Conservation (phyloP, 2,329 filamentous ascomycete genomes). For the Polytolypa hystricis region DNA sequence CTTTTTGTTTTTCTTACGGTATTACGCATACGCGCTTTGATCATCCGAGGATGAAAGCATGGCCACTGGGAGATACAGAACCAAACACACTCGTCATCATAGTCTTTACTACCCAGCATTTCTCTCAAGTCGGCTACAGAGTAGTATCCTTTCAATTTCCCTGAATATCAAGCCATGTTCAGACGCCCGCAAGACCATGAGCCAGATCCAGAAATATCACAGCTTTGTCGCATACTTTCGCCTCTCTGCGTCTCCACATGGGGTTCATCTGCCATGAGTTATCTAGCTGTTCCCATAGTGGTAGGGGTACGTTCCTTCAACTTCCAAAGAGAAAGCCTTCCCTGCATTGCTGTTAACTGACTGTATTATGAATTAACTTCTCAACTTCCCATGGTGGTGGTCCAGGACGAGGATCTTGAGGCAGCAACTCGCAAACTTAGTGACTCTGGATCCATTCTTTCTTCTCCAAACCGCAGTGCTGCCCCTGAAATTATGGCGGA, state of each 20-base stretch:
- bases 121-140: too few relatives aligned
- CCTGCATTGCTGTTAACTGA: slow-evolving; percentile 1
- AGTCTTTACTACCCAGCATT: too few relatives aligned
- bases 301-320: slow-evolving; percentile 3
- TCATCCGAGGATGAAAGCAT: too few relatives aligned
- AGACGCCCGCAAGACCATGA: slow-evolving; percentile 3
- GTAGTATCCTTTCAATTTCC: too few relatives aligned
- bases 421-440: slow-evolving; percentile 5
- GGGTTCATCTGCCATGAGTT: slow-evolving; percentile 4
- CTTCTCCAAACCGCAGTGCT: slow-evolving; percentile 7
- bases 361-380: slow-evolving; percentile 1
- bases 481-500: slow-evolving; percentile 8
- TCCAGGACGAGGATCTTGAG: slow-evolving; percentile 8
- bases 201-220: slow-evolving; percentile 12
- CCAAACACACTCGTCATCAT: too few relatives aligned
- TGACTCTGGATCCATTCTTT: slow-evolving; percentile 7
- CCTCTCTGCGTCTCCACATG: slow-evolving; percentile 13
- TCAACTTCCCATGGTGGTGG: slow-evolving; percentile 6
- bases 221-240: slow-evolving; percentile 16
- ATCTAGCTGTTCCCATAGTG: slow-evolving; percentile 5
- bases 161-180: slow-evolving; percentile 2
- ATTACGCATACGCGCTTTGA: too few relatives aligned
- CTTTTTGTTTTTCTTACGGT: too few relatives aligned
- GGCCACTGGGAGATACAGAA: too few relatives aligned
- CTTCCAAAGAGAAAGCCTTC: background rate